Conservation (phyloP, 1,284 basidiomycete species). For the Trichosporon coremiiforme region DNA sequence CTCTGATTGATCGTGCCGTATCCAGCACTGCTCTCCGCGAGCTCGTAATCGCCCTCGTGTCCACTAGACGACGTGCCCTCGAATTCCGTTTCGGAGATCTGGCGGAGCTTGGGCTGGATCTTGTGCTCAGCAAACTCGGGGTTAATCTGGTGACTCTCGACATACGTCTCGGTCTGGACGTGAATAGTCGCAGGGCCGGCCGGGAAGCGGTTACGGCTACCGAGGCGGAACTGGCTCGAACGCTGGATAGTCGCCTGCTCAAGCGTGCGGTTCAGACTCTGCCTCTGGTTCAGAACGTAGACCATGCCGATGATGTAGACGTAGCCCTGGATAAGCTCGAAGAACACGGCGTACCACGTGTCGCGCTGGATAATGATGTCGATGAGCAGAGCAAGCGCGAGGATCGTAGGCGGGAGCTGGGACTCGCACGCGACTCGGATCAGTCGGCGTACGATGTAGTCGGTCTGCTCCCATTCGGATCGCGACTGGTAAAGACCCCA, state of each 20-base stretch:
- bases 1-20: slow-evolving; percentile 17
- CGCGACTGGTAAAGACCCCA: slow-evolving; percentile 36
- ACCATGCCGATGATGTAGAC: slow-evolving; percentile 38
- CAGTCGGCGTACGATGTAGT: slow-evolving; percentile 32
- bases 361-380: slow-evolving; percentile 35
- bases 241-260: slow-evolving; percentile 9
- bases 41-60: slow-evolving; percentile 19
- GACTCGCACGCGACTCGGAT: slow-evolving; percentile 38
- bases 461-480: slow-evolving; percentile 41
- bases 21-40: slow-evolving; percentile 12
- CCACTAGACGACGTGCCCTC: slow-evolving; percentile 21
- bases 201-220: slow-evolving; percentile 11
- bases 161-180: slow-evolving; percentile 41
- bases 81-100: slow-evolving; percentile 28
- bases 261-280: slow-evolving; percentile 20
- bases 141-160: slow-evolving; percentile 35
- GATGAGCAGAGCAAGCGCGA: slow-evolving; percentile 34
- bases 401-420: slow-evolving; percentile 37
- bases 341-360: slow-evolving; percentile 36
- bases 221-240: slow-evolving; percentile 5
- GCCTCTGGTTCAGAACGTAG: slow-evolving; percentile 38
- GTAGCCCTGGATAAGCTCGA: slow-evolving; percentile 39
- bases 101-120: slow-evolving; percentile 33
- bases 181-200: slow-evolving; percentile 35
- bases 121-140: slow-evolving; percentile 26